These are phyloP conservation scores for Trametes cingulata DNA, from an alignment of 768 basidiomycete species.

Conservation along the genomic window DNA sequence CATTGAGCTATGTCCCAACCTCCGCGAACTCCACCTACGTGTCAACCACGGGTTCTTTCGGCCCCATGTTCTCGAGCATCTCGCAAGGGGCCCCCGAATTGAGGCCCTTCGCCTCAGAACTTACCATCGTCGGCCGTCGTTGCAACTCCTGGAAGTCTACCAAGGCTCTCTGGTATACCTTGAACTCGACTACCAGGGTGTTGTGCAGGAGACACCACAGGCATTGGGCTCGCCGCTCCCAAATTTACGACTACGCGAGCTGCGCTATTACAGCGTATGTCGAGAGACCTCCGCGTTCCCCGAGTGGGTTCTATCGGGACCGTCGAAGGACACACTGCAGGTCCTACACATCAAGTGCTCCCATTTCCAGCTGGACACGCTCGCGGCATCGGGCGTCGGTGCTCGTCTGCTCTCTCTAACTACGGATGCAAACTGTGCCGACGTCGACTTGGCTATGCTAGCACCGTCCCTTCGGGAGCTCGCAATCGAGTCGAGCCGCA, in stretches of 20 bases:
- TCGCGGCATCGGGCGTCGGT: neutral
- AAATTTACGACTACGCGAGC: neutral
- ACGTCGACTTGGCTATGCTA: too few relatives aligned
- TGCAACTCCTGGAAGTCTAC: neutral
- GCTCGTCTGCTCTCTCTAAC: too few relatives aligned
- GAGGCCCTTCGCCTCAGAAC: neutral
- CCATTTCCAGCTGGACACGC: neutral
- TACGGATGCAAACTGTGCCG: too few relatives aligned
- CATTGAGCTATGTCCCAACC: neutral
- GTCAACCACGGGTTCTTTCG: conserved; percentile 4
- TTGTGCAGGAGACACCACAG: too few relatives aligned
- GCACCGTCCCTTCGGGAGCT: too few relatives aligned
- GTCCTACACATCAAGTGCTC: neutral
- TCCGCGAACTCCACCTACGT: conserved; percentile 5
- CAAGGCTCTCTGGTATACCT: neutral
- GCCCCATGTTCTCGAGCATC: neutral
- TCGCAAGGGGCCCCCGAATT: neutral
- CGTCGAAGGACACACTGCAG: neutral
- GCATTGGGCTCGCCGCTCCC: neutral
- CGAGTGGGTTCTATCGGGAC: neutral
- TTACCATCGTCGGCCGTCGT: neutral
- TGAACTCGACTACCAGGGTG: neutral
- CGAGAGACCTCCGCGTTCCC: neutral
- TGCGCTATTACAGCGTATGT: neutral
- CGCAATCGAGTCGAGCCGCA: too few relatives aligned